These are phyloP conservation scores for Pugionium cornutum DNA, from an alignment of 345 rosid genomes.

Conservation along the genomic window DNA sequence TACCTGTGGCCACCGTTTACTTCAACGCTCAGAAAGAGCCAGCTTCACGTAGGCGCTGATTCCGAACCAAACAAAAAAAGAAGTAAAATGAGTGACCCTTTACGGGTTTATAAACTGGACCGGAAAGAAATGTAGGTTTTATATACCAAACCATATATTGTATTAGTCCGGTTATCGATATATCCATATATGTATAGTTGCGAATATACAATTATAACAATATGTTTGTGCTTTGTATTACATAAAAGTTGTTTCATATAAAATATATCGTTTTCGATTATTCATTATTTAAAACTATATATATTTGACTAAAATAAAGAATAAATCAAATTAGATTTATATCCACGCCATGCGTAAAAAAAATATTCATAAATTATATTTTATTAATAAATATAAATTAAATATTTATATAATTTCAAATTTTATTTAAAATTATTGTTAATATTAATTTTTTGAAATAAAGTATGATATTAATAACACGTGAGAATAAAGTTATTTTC, in stretches of 20 bases:
- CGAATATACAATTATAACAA: constrained; percentile 15
- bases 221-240: constrained; percentile 12
- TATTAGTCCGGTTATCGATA: constrained; percentile 26
- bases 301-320: background rate
- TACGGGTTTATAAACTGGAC: constrained; percentile 11
- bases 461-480: too few species aligned
- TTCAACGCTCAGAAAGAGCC: constrained; percentile 93
- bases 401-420: too few species aligned
- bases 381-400: too few species aligned
- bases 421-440: too few species aligned
- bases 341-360: too few species aligned
- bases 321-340: too few species aligned
- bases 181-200: constrained; percentile 11
- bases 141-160: constrained; percentile 32
- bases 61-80: background rate
- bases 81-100: background rate
- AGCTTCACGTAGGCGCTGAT: constrained; percentile 55
- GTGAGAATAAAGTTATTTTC: too few species aligned
- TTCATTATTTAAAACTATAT: too few species aligned
- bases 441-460: too few species aligned
- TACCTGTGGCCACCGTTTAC: constrained; percentile 79
- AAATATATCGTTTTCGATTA: constrained; percentile 23
- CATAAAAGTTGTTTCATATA: constrained; percentile 5
- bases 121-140: constrained; percentile 24
- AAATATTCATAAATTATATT: too few species aligned